Conservation (phyloP, 179 eudicot genomes). For the Sideroxylon spinosum region DNA sequence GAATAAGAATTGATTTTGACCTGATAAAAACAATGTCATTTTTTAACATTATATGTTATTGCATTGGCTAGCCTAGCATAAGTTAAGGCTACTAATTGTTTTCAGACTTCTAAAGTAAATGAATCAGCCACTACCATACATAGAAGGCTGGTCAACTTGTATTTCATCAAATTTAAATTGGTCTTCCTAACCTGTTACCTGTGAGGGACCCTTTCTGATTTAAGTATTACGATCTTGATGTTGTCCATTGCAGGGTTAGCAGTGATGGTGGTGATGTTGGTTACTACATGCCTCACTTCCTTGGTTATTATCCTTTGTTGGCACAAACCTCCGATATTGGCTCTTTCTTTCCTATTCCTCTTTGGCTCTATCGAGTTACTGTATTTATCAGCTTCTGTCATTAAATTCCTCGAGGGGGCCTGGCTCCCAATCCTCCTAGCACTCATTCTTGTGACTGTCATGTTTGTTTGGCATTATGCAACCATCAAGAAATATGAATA, state of each 20-base stretch:
- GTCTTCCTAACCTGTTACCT: conserved; percentile 5
- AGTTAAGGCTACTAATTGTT: background rate
- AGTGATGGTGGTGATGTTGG: conserved; percentile 91
- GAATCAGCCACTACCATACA: background rate
- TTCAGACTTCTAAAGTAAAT: background rate
- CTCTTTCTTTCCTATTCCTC: conserved; percentile 68
- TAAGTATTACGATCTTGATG: background rate
- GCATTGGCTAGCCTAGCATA: background rate
- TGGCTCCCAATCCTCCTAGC: conserved; percentile 94
- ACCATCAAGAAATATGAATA: conserved; percentile 79
- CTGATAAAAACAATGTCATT: background rate
- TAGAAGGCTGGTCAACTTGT: background rate
- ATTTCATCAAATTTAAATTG: background rate
- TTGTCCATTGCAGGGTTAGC: conserved; percentile 64
- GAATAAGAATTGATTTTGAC: background rate
- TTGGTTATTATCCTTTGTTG: conserved; percentile 81
- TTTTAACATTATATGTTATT: background rate
- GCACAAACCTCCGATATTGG: conserved; percentile 79
- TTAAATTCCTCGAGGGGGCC: conserved; percentile 80
- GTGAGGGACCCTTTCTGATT: background rate
- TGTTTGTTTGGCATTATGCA: conserved; percentile 91
- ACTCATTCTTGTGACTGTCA: conserved; percentile 70
- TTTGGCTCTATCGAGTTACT: conserved; percentile 83
- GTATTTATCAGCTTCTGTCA: conserved; percentile 92
- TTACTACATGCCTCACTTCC: conserved; percentile 89